Base-by-base conservation (phyloP, 495 filamentous ascomycete genomes). In the Lepraria neglecta region DNA sequence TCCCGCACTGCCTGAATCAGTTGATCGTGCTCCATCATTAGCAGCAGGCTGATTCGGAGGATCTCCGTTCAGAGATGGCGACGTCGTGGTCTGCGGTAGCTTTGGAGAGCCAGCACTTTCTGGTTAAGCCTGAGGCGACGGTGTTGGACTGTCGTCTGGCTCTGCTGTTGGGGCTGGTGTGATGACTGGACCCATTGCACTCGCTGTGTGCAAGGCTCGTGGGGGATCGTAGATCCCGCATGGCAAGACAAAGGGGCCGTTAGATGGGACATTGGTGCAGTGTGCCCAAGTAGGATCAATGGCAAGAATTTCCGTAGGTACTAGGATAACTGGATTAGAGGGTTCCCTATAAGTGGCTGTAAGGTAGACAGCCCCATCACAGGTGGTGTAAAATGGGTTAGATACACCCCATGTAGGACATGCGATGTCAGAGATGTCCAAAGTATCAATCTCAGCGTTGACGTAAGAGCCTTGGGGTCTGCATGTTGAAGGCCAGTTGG, bases 181-280 rank as follows among this genome's bases (percentile, higher is more conserved):
- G 14, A 50, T 30, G 47, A 0, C 17, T 4, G 56, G 56, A 40
- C 17, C 53, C 31, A 63, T 17, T 14, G 62, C 57, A 43, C 15
- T 15, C 2, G 62, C 58, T 19, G 31, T 42, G 27, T 60, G 58
- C 30, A 64, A 56, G 9, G 62, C 52, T 21, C 45, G 42, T 44
- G 62, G 62, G 12, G 62, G 62, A 57, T 64, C 62, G n/a, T 64
- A 64, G 42, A 64, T 60, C 14, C 62, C 62, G 44, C 62, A 64
- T 12, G 62, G 62, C 50, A 64, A 50, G 7, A 50, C 55, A n/a
- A 64, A 60, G 15, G 52, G 62, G 15, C 58, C 62, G 31, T 61
- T 46, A 12, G 45, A 31, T 27, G 57, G 43, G 7, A 44, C 35
- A 10, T 56, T 61, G 10, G 44, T 60, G 24, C 62, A 64, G 21